These are phyloP conservation scores for Pulveroboletus sp. DNA, from an alignment of 768 basidiomycete genomes.

Conservation along the genomic window DNA sequence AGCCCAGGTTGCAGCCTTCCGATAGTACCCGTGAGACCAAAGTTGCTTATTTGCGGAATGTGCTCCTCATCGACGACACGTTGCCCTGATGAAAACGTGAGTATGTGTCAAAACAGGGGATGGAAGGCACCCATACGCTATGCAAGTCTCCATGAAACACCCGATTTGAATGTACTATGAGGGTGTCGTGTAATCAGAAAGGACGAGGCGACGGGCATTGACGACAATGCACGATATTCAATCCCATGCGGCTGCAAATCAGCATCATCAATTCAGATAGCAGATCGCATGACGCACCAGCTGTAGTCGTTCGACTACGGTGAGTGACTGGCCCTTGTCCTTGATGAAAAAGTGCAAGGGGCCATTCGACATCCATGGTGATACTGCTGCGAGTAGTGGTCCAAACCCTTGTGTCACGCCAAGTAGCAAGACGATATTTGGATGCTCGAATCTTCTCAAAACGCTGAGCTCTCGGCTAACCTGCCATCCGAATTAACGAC, in stretches of 20 bases:
- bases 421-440: neutral
- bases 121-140: no score
- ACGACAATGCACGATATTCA: no score
- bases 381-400: neutral
- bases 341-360: slow-evolving; percentile 1
- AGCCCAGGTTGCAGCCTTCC: neutral
- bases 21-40: neutral
- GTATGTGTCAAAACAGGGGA: no score
- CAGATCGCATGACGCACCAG: neutral
- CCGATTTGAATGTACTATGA: no score
- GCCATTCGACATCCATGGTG: neutral
- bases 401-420: neutral
- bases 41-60: neutral
- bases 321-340: neutral
- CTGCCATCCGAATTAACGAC: neutral
- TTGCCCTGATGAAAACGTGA: neutral
- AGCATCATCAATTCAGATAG: neutral
- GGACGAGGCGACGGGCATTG: no score
- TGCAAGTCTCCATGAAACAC: no score
- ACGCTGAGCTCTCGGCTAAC: neutral
- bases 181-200: no score
- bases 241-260: no score
- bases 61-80: neutral
- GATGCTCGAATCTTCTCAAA: slow-evolving; percentile 3
- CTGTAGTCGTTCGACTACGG: neutral